phyloP scores from a whole-genome alignment of 2,329 filamentous ascomycete genomes.

The Xylaria digitata region DNA sequence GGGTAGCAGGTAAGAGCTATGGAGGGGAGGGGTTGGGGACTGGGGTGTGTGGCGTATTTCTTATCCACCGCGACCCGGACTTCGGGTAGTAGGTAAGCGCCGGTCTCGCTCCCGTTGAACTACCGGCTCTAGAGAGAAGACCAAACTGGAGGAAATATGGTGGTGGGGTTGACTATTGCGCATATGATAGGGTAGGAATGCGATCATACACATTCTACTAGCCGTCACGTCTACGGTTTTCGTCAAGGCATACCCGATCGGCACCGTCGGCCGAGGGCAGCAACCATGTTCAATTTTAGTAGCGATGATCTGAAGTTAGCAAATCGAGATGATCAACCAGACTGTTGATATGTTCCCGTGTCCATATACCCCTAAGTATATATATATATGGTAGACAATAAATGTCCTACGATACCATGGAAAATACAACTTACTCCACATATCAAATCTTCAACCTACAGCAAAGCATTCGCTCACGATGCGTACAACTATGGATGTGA shows the following conservation, averaged over 20 bases:
- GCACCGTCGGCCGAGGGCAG: conserved; percentile 22
- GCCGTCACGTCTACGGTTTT: background rate
- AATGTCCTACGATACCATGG: background rate
- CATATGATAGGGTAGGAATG: conserved; percentile 5
- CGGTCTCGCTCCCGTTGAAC: conserved; percentile 8
- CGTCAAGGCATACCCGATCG: background rate
- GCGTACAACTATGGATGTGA: conserved; percentile 16
- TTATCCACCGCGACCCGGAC: background rate
- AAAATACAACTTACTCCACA: background rate
- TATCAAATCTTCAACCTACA: background rate
- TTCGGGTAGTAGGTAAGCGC: conserved; percentile 13
- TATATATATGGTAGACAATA: conserved; percentile 6
- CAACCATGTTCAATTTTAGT: background rate
- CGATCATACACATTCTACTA: background rate
- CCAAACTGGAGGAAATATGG: background rate
- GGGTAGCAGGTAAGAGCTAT: no score
- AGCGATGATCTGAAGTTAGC: background rate
- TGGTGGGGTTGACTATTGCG: conserved; percentile 3
- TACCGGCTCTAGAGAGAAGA: conserved; percentile 17
- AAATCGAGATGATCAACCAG: background rate
- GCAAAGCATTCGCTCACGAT: background rate
- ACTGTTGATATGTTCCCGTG: background rate
- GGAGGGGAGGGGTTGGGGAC: no score
- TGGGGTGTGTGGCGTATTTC: background rate
- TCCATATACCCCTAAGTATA: background rate